phyloP scores from a whole-genome alignment of 495 filamentous ascomycete species.

The Astrocystis sublimbata region DNA sequence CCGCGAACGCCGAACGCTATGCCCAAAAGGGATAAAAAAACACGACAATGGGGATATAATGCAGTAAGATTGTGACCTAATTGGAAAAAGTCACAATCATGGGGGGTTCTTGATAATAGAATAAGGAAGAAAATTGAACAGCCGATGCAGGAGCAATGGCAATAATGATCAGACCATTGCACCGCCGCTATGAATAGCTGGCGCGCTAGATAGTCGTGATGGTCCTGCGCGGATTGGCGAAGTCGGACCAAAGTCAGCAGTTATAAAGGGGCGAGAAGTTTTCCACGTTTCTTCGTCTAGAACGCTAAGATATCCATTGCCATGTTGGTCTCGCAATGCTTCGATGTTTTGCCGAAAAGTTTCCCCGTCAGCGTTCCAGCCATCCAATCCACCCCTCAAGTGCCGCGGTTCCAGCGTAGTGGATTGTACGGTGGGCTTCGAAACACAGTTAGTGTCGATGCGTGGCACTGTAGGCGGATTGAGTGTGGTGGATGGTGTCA shows the following conservation, averaged over 20 bases:
- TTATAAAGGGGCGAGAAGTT: constrained; percentile 37
- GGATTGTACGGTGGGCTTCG: constrained; percentile 44
- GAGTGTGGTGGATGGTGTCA: constrained; percentile 28
- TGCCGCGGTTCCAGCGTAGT: constrained; percentile 38
- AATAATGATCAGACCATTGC: constrained; percentile 42
- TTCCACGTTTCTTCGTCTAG: constrained; percentile 76
- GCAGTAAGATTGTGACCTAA: constrained; percentile 15
- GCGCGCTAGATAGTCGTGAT: constrained; percentile 47
- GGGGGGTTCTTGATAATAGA: constrained; percentile 27
- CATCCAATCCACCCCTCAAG: constrained; percentile 48
- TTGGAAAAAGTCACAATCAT: not conserved
- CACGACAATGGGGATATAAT: constrained; percentile 8
- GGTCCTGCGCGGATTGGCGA: constrained; percentile 46
- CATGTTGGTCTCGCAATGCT: constrained; percentile 77
- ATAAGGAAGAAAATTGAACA: constrained; percentile 20
- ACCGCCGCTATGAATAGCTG: constrained; percentile 53
- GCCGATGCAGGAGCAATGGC: not conserved
- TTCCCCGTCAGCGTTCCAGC: constrained; percentile 73
- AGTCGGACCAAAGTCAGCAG: constrained; percentile 42
- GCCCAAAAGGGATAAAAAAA: constrained; percentile 12
- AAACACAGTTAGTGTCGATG: constrained; percentile 45
- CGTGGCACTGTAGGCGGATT: constrained; percentile 45
- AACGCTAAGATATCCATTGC: constrained; percentile 80
- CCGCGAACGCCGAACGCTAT: constrained; percentile 22
- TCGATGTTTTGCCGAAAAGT: constrained; percentile 84